Conservation (phyloP, 129 eudicot genomes). For the Flaveria linearis region DNA sequence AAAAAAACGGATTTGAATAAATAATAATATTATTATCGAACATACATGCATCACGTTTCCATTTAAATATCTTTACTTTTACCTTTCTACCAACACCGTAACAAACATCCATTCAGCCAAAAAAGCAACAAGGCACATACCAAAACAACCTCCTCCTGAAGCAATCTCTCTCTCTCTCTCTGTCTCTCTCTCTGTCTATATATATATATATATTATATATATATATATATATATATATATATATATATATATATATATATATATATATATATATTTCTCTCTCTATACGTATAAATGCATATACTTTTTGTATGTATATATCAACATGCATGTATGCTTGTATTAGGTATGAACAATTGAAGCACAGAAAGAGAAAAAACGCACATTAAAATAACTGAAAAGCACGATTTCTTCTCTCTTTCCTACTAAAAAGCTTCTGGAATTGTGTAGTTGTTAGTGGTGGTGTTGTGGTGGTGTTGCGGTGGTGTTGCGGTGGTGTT, state of each 20-base stretch:
- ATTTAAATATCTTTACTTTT: not conserved
- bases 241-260: not conserved
- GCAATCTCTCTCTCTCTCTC: conserved; percentile 26
- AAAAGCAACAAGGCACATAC: conserved; percentile 26
- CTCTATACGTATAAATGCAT: not conserved
- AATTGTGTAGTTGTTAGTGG: conserved; percentile 26
- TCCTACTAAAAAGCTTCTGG: conserved; percentile 25
- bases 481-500: conserved; percentile 10
- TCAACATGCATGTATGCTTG: conserved; percentile 13
- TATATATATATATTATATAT: too few relatives aligned
- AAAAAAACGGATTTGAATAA: too few relatives aligned
- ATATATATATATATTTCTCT: not conserved
- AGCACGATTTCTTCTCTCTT: conserved; percentile 26
- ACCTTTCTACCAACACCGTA: conserved; percentile 12
- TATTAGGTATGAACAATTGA: conserved; percentile 21
- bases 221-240: not conserved
- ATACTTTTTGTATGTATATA: not conserved
- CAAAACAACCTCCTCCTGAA: conserved; percentile 25
- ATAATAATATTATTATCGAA: too few relatives aligned
- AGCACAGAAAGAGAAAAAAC: conserved; percentile 7
- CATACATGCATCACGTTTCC: too few relatives aligned
- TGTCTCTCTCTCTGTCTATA: not conserved
- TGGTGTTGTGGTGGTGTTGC: not conserved
- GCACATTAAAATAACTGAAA: conserved; percentile 27
- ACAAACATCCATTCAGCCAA: conserved; percentile 20